phyloP scores from a whole-genome alignment of 2,329 filamentous ascomycete genomes.

The Phialemoniopsis sp. region DNA sequence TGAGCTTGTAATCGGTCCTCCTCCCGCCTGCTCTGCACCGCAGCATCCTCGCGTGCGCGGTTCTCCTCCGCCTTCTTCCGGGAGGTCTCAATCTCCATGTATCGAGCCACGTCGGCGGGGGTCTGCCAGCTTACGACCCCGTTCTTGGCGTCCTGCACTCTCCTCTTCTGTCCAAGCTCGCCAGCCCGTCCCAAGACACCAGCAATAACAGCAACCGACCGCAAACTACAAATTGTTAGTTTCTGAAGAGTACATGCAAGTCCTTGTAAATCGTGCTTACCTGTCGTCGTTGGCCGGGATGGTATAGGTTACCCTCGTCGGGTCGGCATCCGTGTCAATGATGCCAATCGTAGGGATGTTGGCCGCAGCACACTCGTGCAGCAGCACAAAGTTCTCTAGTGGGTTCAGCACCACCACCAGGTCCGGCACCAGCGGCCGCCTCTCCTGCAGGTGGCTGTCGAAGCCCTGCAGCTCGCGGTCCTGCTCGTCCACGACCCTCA shows the following conservation, averaged over 20 bases:
- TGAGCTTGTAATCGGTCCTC: too few relatives aligned
- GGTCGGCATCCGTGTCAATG: slow-evolving; percentile 89
- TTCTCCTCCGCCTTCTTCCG: too few relatives aligned
- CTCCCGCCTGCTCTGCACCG: too few relatives aligned
- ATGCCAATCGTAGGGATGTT: slow-evolving; percentile 92
- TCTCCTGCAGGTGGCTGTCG: slow-evolving; percentile 58
- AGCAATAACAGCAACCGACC: slow-evolving; percentile 75
- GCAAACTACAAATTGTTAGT: slow-evolving; percentile 55
- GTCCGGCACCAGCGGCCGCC: slow-evolving; percentile 74
- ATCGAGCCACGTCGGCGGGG: slow-evolving; percentile 30
- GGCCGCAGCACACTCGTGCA: slow-evolving; percentile 86
- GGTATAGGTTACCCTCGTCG: slow-evolving; percentile 91
- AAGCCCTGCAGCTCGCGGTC: slow-evolving; percentile 62
- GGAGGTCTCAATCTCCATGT: slow-evolving; percentile 23
- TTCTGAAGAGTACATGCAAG: background rate
- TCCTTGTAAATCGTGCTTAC: slow-evolving; percentile 30
- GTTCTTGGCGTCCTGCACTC: slow-evolving; percentile 56
- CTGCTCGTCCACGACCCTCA: slow-evolving; percentile 72
- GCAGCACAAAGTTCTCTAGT: slow-evolving; percentile 81
- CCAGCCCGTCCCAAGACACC: slow-evolving; percentile 84
- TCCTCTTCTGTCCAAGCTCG: slow-evolving; percentile 66
- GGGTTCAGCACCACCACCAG: slow-evolving; percentile 91
- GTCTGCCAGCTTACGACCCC: slow-evolving; percentile 63
- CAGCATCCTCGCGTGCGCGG: too few relatives aligned
- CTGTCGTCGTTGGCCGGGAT: slow-evolving; percentile 97